A percentile compares a stretch with the other conserved stretches of the same genome.
Evolutionary conservation across 768 basidiomycete genomes (phyloP).

Genomic region (Candolleomyces aberdarensis): DNA sequence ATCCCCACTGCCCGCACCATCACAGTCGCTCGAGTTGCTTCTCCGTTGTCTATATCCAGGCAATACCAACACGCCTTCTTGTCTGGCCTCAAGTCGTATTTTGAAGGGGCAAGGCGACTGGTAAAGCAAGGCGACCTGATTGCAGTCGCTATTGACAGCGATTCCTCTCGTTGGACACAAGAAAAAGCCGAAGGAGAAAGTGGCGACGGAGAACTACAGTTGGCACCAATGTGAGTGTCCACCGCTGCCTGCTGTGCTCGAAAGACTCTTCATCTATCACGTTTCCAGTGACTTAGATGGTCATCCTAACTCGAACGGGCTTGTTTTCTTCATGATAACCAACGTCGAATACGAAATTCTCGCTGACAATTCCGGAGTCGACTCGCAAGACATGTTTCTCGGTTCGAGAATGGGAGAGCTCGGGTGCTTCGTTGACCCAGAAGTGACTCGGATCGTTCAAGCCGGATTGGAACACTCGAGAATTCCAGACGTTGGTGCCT

Average conservation of each 20-base stretch:
- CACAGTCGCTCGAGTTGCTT: constrained; percentile 78
- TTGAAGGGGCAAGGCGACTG: constrained; percentile 50
- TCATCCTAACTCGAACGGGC: constrained; percentile 20
- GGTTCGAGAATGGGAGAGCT: constrained; percentile 63
- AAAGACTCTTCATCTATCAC: too few relatives aligned
- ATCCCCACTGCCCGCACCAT: constrained; percentile 69
- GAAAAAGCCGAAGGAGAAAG: constrained; percentile 25
- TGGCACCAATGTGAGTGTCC: constrained; percentile 16
- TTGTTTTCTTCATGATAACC: constrained; percentile 77
- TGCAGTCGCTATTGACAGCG: constrained; percentile 58
- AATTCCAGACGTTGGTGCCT: constrained; percentile 51
- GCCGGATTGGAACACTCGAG: constrained; percentile 70
- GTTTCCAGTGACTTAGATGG: too few relatives aligned
- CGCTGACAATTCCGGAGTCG: constrained; percentile 23
- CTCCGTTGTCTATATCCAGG: constrained; percentile 65
- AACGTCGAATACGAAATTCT: constrained; percentile 67
- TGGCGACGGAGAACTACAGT: constrained; percentile 7
- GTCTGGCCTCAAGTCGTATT: constrained; percentile 59
- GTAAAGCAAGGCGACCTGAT: constrained; percentile 76
- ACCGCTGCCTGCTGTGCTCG: background rate
- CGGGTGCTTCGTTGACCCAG: constrained; percentile 82
- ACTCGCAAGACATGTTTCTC: constrained; percentile 43
- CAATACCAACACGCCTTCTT: constrained; percentile 62
- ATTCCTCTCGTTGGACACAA: constrained; percentile 26
- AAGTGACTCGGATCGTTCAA: constrained; percentile 73